phyloP scores from a whole-genome alignment of 1,284 basidiomycete species.

The Austroboletus niveus region DNA sequence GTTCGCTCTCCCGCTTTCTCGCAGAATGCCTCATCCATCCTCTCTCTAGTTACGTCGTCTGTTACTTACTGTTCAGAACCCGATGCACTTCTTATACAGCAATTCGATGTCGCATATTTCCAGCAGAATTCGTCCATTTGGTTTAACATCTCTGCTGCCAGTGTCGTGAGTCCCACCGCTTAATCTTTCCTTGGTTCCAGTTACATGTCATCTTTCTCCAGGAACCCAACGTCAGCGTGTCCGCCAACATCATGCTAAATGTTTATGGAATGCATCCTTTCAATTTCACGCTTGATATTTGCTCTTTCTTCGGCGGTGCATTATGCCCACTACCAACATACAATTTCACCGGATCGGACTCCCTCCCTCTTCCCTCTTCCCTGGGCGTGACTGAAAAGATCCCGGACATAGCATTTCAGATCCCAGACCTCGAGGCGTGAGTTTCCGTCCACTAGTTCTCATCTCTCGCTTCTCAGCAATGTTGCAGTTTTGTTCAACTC shows the following conservation, averaged over 20 bases:
- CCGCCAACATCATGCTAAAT: conserved; percentile 76
- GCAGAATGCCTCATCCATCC: not conserved
- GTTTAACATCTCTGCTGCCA: conserved; percentile 75
- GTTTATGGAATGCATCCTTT: conserved; percentile 78
- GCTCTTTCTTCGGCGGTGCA: conserved; percentile 71
- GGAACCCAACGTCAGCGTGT: conserved; percentile 75
- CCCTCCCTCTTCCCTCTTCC: conserved; percentile 66
- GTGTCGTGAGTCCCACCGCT: conserved; percentile 52
- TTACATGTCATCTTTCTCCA: conserved; percentile 36
- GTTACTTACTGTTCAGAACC: conserved; percentile 87
- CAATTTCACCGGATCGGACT: conserved; percentile 82
- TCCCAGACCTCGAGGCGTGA: conserved; percentile 87
- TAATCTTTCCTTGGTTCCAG: conserved; percentile 15
- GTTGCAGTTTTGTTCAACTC: conserved; percentile 67
- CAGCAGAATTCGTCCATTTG: conserved; percentile 65
- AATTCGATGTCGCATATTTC: conserved; percentile 78
- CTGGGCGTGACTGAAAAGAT: conserved; percentile 56
- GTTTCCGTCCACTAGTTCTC: not conserved
- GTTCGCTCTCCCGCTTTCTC: conserved; percentile 27
- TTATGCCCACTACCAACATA: conserved; percentile 86
- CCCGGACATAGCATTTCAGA: conserved; percentile 79
- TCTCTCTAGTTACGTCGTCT: conserved; percentile 69
- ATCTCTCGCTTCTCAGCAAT: conserved; percentile 6
- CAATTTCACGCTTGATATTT: conserved; percentile 79
- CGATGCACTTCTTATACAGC: conserved; percentile 74